Base-by-base conservation (phyloP, 495 filamentous ascomycete species). In the Penicillium bialowiezense region DNA sequence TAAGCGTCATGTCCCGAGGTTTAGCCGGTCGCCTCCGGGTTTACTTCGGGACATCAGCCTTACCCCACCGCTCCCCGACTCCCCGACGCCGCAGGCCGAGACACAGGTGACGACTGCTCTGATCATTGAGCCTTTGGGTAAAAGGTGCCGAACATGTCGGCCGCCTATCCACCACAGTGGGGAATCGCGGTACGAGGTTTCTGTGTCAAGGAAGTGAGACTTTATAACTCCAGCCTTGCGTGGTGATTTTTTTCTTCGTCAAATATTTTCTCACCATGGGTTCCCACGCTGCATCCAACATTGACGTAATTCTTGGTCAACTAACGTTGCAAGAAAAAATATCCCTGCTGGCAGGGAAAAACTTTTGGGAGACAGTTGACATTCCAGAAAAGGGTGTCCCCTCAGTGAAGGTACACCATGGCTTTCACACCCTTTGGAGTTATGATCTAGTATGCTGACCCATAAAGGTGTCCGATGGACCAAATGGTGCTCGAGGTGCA, bases 1-100 rank as follows among this genome's bases (percentile, higher is more conserved):
- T 32, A 32, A 32, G 29, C 29, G 29, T 32, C 29, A 32, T 32
- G 4, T 26, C 23, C 44, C 44, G 44, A 48, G 19, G 44, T 48
- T 39, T 32, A 48, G 44, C 44, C 34, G 44, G 36, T 12, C 18
- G 36, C 17, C 18, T 23, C 36, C 36, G 36, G 36, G 2, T 39
- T 10, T 21, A 39, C 36, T 39, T 39, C 36, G 36, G 36, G 20
- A 18, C 10, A 23, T 20, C 36, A n/a, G 18, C 9, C 20, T 19
- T 39, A 13, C 17, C 7, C 14, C 35, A 18, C 35, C 15, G 20
- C 35, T 37, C 7, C 15, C 18, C 5, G 5, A 5, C 24, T 5
- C 14, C 14, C 14, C 34, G 8, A 19, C 9, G 6, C 33, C 33
- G 33, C 34, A 19, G 2, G 34, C 34, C 18, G 17, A 8, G 29